Conservation (phyloP, 148 eudicot genomes). For the Agrostemma githago region DNA sequence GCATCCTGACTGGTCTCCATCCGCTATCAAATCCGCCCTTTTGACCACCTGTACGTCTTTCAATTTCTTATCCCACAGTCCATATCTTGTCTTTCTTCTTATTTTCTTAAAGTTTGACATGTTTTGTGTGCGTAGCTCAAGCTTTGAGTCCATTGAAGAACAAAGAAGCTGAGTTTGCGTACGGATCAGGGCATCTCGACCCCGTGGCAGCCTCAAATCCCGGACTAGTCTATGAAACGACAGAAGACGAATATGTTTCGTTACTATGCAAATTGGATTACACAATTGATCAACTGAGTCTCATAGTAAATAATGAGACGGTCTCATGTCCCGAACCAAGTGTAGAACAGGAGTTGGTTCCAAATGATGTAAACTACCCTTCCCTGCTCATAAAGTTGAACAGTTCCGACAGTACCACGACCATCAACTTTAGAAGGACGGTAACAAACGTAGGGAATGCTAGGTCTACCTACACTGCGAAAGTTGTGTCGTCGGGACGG, state of each 20-base stretch:
- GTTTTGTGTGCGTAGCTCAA: constrained; percentile 19
- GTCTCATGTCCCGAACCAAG: not conserved
- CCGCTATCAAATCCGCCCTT: constrained; percentile 61
- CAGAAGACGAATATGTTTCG: constrained; percentile 27
- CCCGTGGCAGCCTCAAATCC: constrained; percentile 41
- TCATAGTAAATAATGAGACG: constrained; percentile 15
- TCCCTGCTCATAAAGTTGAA: constrained; percentile 28
- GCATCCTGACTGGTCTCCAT: constrained; percentile 62
- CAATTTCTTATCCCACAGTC: too few relatives aligned
- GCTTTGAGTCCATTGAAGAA: constrained; percentile 29
- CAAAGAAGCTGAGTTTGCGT: constrained; percentile 41
- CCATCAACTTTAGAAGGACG: constrained; percentile 30
- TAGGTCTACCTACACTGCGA: constrained; percentile 40
- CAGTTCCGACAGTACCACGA: too few relatives aligned
- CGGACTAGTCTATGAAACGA: constrained; percentile 49
- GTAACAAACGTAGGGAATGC: constrained; percentile 52
- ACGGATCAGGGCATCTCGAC: constrained; percentile 56
- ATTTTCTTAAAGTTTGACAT: not conserved
- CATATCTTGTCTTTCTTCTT: too few relatives aligned
- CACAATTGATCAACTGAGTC: not conserved
- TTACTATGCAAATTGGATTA: constrained; percentile 36
- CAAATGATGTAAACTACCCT: constrained; percentile 52
- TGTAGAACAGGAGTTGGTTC: not conserved
- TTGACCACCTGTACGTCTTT: constrained; percentile 52
- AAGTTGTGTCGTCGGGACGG: not conserved